Evolutionary conservation across 2,329 filamentous ascomycete species (phyloP).

Genomic region (Diaporthe ampelina): DNA sequence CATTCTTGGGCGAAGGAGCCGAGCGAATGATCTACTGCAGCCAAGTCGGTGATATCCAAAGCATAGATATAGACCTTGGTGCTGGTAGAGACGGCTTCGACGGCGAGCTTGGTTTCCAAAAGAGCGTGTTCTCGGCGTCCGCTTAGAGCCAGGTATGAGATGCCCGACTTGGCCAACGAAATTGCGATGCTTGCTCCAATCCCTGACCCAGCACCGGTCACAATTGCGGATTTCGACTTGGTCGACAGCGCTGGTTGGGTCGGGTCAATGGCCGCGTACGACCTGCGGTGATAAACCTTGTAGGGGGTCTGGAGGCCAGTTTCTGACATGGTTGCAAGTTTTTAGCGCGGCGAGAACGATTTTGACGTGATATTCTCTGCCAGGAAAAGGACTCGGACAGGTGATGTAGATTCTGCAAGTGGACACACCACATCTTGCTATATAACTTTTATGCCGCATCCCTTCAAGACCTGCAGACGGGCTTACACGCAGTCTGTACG

Average conservation of each 20-base stretch:
- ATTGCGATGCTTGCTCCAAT: slow-evolving; percentile 14
- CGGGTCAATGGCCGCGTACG: slow-evolving; percentile 25
- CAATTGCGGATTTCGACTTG: slow-evolving; percentile 31
- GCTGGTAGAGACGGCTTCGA: not conserved
- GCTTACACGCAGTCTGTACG: no score
- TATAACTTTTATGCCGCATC: not conserved
- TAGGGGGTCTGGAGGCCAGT: slow-evolving; percentile 14
- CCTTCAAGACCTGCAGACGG: not conserved
- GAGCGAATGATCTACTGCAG: not conserved
- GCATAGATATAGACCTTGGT: not conserved
- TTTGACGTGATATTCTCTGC: no score
- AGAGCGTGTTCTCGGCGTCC: slow-evolving; percentile 13
- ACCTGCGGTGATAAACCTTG: slow-evolving; percentile 7
- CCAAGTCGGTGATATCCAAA: not conserved
- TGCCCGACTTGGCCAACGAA: slow-evolving; percentile 14
- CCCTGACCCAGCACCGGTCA: slow-evolving; percentile 22
- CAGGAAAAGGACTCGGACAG: no score
- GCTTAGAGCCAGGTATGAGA: slow-evolving; percentile 13
- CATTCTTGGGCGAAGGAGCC: not conserved
- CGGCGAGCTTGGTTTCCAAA: not conserved
- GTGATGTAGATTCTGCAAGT: no score
- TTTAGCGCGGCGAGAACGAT: not conserved
- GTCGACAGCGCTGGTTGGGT: slow-evolving; percentile 22
- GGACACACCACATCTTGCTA: no score
- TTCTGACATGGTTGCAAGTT: not conserved